phyloP scores from a whole-genome alignment of 2,329 filamentous ascomycete species.

The Xylariaceae sp. region DNA sequence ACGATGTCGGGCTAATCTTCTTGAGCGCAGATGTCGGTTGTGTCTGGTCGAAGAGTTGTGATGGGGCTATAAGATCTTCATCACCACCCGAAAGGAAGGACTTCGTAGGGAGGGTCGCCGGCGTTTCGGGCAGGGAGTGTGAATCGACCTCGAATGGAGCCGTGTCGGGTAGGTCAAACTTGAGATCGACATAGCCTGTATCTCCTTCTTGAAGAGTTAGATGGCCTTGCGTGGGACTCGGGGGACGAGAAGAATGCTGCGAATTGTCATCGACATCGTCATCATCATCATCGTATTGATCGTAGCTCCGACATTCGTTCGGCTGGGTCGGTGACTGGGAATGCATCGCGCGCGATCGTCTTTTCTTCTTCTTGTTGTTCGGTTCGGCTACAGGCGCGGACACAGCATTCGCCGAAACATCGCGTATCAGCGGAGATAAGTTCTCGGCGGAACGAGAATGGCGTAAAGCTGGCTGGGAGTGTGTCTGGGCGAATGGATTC shows the following conservation, averaged over 20 bases:
- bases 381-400: conserved; percentile 7
- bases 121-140: conserved; percentile 42
- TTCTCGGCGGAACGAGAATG: conserved; percentile 14
- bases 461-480: conserved; percentile 6
- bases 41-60: conserved; percentile 52
- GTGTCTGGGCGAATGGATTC: not conserved
- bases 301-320: conserved; percentile 53
- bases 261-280: conserved; percentile 24
- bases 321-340: conserved; percentile 52
- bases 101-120: conserved; percentile 36
- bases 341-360: conserved; percentile 30
- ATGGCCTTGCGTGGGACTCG: conserved; percentile 25
- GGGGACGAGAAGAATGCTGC: conserved; percentile 27
- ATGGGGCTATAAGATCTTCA: conserved; percentile 36
- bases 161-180: conserved; percentile 28
- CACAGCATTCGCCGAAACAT: conserved; percentile 16
- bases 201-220: conserved; percentile 43
- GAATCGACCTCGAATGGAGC: conserved; percentile 19
- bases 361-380: conserved; percentile 29
- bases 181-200: conserved; percentile 42
- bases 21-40: conserved; percentile 50
- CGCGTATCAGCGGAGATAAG: conserved; percentile 10
- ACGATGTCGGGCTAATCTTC: conserved; percentile 51
- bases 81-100: conserved; percentile 17
- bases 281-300: conserved; percentile 34